These are phyloP conservation scores for Phytophthora rubi DNA, from an alignment of 352 stramenopile genomes.

Conservation along the genomic window DNA sequence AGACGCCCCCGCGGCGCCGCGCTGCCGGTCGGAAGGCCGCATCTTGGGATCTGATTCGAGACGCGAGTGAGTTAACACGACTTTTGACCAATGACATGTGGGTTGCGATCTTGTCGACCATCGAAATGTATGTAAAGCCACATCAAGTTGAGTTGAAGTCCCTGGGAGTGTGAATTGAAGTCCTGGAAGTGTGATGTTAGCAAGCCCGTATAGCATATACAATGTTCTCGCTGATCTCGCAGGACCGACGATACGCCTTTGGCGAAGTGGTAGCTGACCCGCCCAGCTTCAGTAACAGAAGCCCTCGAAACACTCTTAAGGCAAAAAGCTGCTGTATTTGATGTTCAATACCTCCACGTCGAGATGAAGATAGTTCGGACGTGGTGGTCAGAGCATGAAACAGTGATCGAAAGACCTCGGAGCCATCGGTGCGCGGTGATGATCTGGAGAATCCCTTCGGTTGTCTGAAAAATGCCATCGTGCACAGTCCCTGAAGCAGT, in stretches of 20 bases:
- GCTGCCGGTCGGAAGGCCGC: conserved; percentile 14
- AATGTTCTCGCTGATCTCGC: conserved; percentile 38
- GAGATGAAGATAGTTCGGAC: conserved; percentile 10
- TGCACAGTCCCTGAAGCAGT: conserved; percentile 62
- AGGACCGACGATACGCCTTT: conserved; percentile 37
- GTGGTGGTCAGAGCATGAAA: conserved; percentile 50
- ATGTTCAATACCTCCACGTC: conserved; percentile 19
- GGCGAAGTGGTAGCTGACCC: conserved; percentile 35
- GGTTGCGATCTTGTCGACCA: conserved; percentile 4
- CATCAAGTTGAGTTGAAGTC: conserved; percentile 33
- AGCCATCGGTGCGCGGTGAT: conserved; percentile 44
- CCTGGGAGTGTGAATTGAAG: no score
- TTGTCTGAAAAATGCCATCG: conserved; percentile 48
- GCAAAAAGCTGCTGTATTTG: conserved; percentile 70
- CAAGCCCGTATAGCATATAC: conserved; percentile 62
- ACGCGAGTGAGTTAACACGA: conserved; percentile 8
- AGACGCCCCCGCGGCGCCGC: background rate
- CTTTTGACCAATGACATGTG: conserved; percentile 30
- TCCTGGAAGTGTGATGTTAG: conserved; percentile 60
- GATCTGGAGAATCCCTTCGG: conserved; percentile 42
- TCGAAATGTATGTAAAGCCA: conserved; percentile 5
- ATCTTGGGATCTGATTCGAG: conserved; percentile 32
- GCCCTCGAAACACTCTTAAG: conserved; percentile 60
- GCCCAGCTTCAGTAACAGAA: conserved; percentile 53
- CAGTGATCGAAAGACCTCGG: conserved; percentile 56